Conservation (phyloP, 73 alveolate species). For the Tetrahymena elliotti region DNA sequence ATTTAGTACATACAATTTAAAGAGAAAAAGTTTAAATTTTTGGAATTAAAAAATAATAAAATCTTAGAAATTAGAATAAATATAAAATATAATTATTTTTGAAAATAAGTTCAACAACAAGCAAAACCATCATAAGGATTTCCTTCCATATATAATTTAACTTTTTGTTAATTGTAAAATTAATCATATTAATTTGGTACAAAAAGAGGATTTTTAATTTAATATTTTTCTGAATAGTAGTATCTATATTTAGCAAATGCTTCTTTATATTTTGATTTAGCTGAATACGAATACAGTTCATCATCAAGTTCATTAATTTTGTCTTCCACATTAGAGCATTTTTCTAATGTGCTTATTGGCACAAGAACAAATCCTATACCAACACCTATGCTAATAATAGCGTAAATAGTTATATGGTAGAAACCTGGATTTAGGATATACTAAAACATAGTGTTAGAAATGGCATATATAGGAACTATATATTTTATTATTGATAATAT, state of each 20-base stretch:
- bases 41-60: no score
- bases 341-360: background rate
- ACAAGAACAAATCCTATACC: background rate
- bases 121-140: background rate
- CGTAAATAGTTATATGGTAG: background rate
- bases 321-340: background rate
- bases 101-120: background rate
- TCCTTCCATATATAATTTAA: background rate
- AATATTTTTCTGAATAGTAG: background rate
- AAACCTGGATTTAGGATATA: background rate
- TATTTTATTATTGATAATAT: background rate
- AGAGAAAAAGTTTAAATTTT: no score
- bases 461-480: background rate
- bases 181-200: background rate
- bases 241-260: background rate
- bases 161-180: background rate
- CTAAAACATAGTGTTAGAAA: background rate
- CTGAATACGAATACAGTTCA: background rate
- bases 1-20: no score
- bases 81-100: no score
- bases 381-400: background rate
- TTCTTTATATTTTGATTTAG: background rate
- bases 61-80: no score
- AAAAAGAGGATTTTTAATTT: background rate
- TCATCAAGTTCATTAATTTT: background rate